These are phyloP conservation scores for Collybia mongolica DNA, from an alignment of 768 basidiomycete species.

Conservation along the genomic window DNA sequence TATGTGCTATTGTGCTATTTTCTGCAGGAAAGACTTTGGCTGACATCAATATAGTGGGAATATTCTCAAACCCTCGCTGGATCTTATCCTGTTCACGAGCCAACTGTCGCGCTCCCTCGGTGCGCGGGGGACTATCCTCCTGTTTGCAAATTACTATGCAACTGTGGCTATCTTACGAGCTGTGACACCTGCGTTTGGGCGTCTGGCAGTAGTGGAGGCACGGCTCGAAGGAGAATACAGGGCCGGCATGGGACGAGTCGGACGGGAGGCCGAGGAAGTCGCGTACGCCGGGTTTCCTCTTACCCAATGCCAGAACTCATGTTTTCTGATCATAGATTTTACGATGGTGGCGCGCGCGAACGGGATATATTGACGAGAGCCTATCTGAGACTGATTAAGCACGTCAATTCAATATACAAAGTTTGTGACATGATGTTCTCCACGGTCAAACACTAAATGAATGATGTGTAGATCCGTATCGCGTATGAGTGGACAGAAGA, in stretches of 20 bases:
- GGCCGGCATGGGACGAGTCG: constrained; percentile 81
- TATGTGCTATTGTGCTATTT: constrained; percentile 47
- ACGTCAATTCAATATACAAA: constrained; percentile 92
- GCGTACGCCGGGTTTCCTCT: constrained; percentile 52
- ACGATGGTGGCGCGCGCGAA: constrained; percentile 85
- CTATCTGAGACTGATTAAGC: constrained; percentile 79
- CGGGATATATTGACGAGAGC: constrained; percentile 76
- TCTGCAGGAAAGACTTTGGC: background rate
- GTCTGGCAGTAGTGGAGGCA: constrained; percentile 85
- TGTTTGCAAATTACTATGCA: constrained; percentile 84
- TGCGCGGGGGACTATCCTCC: constrained; percentile 73
- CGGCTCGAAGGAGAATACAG: constrained; percentile 90
- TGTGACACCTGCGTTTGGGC: constrained; percentile 91
- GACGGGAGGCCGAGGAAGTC: constrained; percentile 88
- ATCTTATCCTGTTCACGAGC: constrained; percentile 87
- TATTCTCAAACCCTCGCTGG: constrained; percentile 87
- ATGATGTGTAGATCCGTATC: constrained; percentile 65
- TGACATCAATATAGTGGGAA: constrained; percentile 63
- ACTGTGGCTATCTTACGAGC: constrained; percentile 80
- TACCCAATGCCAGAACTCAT: background rate
- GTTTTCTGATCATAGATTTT: constrained; percentile 57
- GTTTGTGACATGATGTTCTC: constrained; percentile 28
- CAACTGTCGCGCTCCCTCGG: constrained; percentile 89
- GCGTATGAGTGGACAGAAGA: constrained; percentile 96
- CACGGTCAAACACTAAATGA: background rate